Conservation (phyloP, 2,329 filamentous ascomycete genomes). For the Waltergamsia citrina region DNA sequence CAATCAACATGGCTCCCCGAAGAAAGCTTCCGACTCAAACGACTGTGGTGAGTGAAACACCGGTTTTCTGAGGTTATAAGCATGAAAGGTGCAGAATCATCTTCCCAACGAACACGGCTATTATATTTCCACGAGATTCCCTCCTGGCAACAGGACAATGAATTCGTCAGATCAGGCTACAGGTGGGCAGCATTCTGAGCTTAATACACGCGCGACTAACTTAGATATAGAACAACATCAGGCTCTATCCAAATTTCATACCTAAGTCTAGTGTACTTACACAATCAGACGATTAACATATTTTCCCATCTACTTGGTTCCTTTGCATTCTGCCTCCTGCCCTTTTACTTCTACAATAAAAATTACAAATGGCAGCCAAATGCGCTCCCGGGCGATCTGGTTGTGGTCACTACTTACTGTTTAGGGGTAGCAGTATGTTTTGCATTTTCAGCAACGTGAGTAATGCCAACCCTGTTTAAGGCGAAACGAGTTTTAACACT, state of each 20-base stretch:
- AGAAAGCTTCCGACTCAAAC: no score
- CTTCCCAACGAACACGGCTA: no score
- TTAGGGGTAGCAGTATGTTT: slow-evolving; percentile 9
- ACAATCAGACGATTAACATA: neutral
- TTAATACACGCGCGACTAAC: neutral
- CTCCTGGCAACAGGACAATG: neutral
- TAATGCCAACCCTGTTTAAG: neutral
- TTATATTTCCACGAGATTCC: no score
- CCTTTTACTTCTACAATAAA: neutral
- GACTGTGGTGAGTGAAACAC: no score
- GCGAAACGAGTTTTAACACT: neutral
- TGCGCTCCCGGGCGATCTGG: neutral
- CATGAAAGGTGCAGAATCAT: no score
- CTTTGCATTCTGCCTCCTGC: neutral
- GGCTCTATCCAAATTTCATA: neutral
- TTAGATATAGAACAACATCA: neutral
- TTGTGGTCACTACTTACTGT: slow-evolving; percentile 7
- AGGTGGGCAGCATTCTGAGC: neutral
- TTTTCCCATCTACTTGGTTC: neutral
- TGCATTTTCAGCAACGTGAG: slow-evolving; percentile 9
- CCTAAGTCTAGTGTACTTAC: neutral
- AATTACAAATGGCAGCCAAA: neutral
- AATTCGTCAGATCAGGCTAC: neutral
- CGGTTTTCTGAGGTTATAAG: no score
- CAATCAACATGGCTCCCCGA: no score